phyloP scores from a whole-genome alignment of 139 green algal species.

The Chlamydomonas sphaeroides region DNA sequence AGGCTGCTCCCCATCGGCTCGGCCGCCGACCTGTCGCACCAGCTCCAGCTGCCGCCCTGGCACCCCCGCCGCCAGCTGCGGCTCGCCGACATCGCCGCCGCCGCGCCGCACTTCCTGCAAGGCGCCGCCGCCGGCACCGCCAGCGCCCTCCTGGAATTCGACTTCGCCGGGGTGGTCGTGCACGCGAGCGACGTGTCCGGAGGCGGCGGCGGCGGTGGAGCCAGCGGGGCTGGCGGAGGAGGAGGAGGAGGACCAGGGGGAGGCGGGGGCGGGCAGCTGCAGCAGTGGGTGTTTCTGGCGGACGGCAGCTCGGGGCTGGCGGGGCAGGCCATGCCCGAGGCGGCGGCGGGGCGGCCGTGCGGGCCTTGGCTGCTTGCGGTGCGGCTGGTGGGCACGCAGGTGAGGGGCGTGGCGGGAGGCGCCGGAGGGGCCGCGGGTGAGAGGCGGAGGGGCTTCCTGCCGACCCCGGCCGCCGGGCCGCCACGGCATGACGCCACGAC shows the following conservation, averaged over 20 bases:
- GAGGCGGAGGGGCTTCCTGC: too few relatives aligned
- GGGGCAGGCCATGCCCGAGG: neutral
- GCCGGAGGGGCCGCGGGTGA: too few relatives aligned
- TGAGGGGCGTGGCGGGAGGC: too few relatives aligned
- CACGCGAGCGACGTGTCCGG: neutral
- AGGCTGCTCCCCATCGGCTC: conserved; percentile 8
- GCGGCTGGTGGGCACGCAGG: conserved; percentile 12
- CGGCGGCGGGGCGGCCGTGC: neutral
- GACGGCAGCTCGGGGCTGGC: conserved; percentile 32
- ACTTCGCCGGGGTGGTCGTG: conserved; percentile 27
- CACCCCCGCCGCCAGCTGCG: conserved; percentile 15
- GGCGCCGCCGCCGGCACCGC: neutral
- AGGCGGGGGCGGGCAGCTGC: neutral
- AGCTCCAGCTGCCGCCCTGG: neutral
- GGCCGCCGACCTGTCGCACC: conserved; percentile 14
- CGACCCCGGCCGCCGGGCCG: too few relatives aligned
- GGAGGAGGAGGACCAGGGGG: neutral
- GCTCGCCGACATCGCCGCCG: neutral
- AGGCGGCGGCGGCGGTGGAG: too few relatives aligned
- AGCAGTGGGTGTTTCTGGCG: conserved; percentile 47
- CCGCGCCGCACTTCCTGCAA: neutral
- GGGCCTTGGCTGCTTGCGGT: conserved; percentile 43
- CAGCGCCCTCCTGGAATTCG: conserved; percentile 20
- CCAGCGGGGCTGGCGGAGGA: too few relatives aligned
- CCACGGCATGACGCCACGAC: too few relatives aligned